Percentiles rank a stretch among this genome's conserved stretches.
Evolutionary conservation across 352 stramenopile genomes (phyloP).

Genomic region (Pythium brachiatum): DNA sequence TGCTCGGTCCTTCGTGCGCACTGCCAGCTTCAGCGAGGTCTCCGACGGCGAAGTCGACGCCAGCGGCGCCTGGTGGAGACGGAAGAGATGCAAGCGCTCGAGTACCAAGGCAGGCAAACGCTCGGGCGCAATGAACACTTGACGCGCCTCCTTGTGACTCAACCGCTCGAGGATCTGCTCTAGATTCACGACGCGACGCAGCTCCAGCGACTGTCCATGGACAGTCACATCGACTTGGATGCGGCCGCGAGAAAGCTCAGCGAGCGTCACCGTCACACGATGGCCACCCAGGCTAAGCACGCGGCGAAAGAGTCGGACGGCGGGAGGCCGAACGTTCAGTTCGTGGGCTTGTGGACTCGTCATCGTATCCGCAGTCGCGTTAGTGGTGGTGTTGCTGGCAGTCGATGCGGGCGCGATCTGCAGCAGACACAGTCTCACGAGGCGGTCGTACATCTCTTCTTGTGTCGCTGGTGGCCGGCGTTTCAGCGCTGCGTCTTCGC

Average conservation of each 20-base stretch:
- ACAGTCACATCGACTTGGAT: conserved; percentile 61
- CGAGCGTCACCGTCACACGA: conserved; percentile 52
- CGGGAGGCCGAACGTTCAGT: conserved; percentile 45
- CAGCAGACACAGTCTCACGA: conserved; percentile 56
- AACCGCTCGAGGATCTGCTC: conserved; percentile 56
- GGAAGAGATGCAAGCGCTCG: conserved; percentile 60
- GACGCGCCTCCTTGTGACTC: conserved; percentile 32
- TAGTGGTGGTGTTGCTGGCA: neutral
- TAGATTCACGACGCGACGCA: conserved; percentile 39
- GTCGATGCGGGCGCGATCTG: conserved; percentile 19
- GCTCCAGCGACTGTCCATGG: conserved; percentile 26
- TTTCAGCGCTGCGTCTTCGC: conserved; percentile 17
- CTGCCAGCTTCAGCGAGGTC: conserved; percentile 15
- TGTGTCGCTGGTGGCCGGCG: conserved; percentile 43
- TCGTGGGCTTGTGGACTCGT: conserved; percentile 12
- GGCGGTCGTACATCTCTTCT: conserved; percentile 59
- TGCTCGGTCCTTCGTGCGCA: conserved; percentile 24
- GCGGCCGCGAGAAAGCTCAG: conserved; percentile 54
- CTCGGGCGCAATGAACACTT: conserved; percentile 33
- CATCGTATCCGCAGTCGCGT: neutral
- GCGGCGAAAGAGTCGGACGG: conserved; percentile 54
- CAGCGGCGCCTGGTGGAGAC: neutral
- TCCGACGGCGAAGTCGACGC: neutral
- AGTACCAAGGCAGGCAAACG: conserved; percentile 45
- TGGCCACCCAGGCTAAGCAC: conserved; percentile 44